phyloP scores from a whole-genome alignment of 1,284 basidiomycete species.

The Cryptococcus neoformans region DNA sequence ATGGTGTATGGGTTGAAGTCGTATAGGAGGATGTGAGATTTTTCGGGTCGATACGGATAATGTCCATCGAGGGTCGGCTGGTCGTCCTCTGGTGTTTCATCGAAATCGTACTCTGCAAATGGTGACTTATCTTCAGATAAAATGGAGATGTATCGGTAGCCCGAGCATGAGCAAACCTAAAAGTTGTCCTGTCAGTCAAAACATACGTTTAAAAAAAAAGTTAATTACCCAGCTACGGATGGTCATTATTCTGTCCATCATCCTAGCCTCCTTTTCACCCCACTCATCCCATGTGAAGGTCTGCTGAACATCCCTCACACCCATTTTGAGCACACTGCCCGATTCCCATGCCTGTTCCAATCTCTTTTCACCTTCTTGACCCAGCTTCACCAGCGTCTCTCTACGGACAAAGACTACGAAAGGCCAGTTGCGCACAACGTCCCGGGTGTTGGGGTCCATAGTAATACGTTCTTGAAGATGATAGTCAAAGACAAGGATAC shows the following conservation, averaged over 20 bases:
- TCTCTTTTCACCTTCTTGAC: slow-evolving; percentile 37
- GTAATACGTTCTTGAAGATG: slow-evolving; percentile 10
- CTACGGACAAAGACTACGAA: slow-evolving; percentile 54
- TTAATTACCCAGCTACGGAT: slow-evolving; percentile 38
- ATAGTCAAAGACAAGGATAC: slow-evolving; percentile 45
- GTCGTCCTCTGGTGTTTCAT: slow-evolving; percentile 9
- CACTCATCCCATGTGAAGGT: slow-evolving; percentile 38
- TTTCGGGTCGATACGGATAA: background rate
- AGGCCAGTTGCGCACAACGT: background rate
- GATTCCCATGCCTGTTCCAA: slow-evolving; percentile 45
- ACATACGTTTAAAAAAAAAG: background rate
- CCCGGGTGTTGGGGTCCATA: background rate
- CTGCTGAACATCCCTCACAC: slow-evolving; percentile 16
- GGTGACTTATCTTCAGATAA: slow-evolving; percentile 2
- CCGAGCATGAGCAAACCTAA: slow-evolving; percentile 47
- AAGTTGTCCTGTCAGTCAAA: too few relatives aligned
- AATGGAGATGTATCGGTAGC: slow-evolving; percentile 43
- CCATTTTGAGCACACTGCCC: slow-evolving; percentile 32
- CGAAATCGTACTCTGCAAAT: background rate
- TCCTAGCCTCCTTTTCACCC: slow-evolving; percentile 33
- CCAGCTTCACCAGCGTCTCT: slow-evolving; percentile 51
- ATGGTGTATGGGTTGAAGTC: slow-evolving; percentile 40
- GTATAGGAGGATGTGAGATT: slow-evolving; percentile 20
- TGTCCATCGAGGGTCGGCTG: background rate
- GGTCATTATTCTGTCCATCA: slow-evolving; percentile 29